These are phyloP conservation scores for Globisporangium abappressorium DNA, from an alignment of 352 stramenopile genomes.

Conservation along the genomic window DNA sequence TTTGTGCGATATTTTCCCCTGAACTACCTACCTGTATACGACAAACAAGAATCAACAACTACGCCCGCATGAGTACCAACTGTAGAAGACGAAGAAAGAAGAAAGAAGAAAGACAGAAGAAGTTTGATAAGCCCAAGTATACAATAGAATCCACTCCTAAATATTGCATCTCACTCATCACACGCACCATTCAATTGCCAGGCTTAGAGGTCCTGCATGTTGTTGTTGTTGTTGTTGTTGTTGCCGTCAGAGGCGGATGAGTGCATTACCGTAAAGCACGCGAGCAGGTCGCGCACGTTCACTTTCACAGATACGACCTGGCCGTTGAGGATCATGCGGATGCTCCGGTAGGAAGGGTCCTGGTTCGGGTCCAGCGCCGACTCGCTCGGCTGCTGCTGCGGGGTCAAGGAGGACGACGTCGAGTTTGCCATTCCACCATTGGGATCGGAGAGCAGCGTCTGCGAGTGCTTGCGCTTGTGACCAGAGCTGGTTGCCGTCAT, in stretches of 20 bases:
- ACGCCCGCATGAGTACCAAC: background rate
- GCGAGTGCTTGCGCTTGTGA: constrained; percentile 11
- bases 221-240: constrained; percentile 12
- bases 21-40: constrained; percentile 17
- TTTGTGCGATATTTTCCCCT: constrained; percentile 16
- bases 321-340: constrained; percentile 76
- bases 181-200: background rate
- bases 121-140: constrained; percentile 20
- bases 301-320: constrained; percentile 63
- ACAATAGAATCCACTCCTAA: constrained; percentile 15
- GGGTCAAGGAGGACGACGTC: background rate
- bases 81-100: constrained; percentile 13
- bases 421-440: background rate
- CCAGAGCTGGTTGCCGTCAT: background rate
- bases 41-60: constrained; percentile 13
- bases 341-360: constrained; percentile 44
- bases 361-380: constrained; percentile 6
- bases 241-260: constrained; percentile 9
- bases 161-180: background rate
- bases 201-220: constrained; percentile 5
- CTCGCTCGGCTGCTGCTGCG: background rate
- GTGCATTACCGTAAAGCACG: constrained; percentile 32
- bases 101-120: background rate
- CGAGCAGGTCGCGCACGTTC: constrained; percentile 64
- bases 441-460: background rate